Conservation (phyloP, 108 stramenopile genomes). For the Pseudonitzschia pungens region DNA sequence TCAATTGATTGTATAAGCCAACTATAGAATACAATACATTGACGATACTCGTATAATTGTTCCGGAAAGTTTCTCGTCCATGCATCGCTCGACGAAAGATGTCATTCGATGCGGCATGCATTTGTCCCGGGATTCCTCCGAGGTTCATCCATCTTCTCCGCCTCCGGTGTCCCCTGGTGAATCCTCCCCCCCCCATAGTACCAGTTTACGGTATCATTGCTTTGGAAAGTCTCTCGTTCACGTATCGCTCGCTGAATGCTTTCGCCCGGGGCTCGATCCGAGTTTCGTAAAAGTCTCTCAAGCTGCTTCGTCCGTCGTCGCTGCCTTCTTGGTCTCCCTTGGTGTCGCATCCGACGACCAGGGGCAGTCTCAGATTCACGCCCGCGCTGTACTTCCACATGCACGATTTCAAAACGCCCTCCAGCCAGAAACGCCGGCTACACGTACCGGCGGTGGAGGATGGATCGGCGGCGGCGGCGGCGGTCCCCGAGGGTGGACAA, state of each 20-base stretch:
- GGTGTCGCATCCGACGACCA: neutral
- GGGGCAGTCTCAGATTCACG: constrained; percentile 55
- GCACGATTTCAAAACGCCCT: constrained; percentile 48
- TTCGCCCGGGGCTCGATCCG: neutral
- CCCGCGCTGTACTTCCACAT: constrained; percentile 84
- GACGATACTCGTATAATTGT: too few relatives aligned
- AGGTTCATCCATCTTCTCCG: too few relatives aligned
- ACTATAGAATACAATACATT: too few relatives aligned
- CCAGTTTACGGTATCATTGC: too few relatives aligned
- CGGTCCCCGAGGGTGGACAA: neutral
- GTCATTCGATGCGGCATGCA: too few relatives aligned
- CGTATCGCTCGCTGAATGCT: constrained; percentile 9
- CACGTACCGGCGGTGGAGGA: too few relatives aligned
- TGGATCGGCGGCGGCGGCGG: neutral
- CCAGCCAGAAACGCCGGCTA: constrained; percentile 30
- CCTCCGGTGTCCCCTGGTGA: too few relatives aligned
- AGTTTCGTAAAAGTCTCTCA: constrained; percentile 17
- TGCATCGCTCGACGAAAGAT: too few relatives aligned
- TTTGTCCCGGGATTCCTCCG: too few relatives aligned
- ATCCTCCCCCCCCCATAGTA: too few relatives aligned
- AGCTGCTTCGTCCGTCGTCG: neutral
- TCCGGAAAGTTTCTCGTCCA: too few relatives aligned
- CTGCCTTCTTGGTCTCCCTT: neutral
- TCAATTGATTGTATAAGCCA: too few relatives aligned
- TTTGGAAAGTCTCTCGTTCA: constrained; percentile 6